A percentile compares a stretch with the other conserved stretches of the same genome.
These are phyloP conservation scores for Lepidium didymum DNA, from an alignment of 345 rosid genomes.

Conservation along the genomic window DNA sequence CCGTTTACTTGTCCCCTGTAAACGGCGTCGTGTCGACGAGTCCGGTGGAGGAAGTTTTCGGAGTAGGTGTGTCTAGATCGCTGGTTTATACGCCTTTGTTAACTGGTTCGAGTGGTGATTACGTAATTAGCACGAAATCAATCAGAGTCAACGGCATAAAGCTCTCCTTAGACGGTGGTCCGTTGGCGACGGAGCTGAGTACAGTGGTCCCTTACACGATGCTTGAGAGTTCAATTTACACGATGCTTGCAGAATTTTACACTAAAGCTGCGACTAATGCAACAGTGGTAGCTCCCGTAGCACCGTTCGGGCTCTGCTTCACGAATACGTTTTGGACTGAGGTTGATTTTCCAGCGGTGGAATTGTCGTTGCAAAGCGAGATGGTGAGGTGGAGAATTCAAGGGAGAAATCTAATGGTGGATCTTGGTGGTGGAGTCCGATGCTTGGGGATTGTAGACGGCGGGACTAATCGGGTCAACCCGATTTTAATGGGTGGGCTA, in stretches of 20 bases:
- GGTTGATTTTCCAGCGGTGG: slow-evolving; percentile 44
- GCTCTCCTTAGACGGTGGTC: slow-evolving; percentile 29
- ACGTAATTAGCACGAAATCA: slow-evolving; percentile 45
- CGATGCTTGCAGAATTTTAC: slow-evolving; percentile 35
- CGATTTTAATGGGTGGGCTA: slow-evolving; percentile 60
- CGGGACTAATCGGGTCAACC: slow-evolving; percentile 31
- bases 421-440: slow-evolving; percentile 35
- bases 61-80: slow-evolving; percentile 35
- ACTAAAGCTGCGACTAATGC: slow-evolving; percentile 33
- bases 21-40: slow-evolving; percentile 40
- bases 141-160: slow-evolving; percentile 45
- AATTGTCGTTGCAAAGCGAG: slow-evolving; percentile 75
- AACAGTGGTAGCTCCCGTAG: slow-evolving; percentile 39
- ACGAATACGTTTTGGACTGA: slow-evolving; percentile 1
- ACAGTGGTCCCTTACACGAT: slow-evolving; percentile 60
- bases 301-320: slow-evolving; percentile 59
- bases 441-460: slow-evolving; percentile 77
- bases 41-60: slow-evolving; percentile 28
- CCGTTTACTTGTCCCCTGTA: slow-evolving; percentile 42
- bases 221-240: slow-evolving; percentile 52
- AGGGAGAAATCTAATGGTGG: slow-evolving; percentile 56
- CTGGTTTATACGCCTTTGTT: slow-evolving; percentile 51
- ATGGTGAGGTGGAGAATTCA: slow-evolving; percentile 76
- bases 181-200: slow-evolving; percentile 41
- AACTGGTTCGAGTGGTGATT: slow-evolving; percentile 28